These are phyloP conservation scores for Aspergillus carlsbadensis DNA, from an alignment of 495 filamentous ascomycete species.

Conservation along the genomic window DNA sequence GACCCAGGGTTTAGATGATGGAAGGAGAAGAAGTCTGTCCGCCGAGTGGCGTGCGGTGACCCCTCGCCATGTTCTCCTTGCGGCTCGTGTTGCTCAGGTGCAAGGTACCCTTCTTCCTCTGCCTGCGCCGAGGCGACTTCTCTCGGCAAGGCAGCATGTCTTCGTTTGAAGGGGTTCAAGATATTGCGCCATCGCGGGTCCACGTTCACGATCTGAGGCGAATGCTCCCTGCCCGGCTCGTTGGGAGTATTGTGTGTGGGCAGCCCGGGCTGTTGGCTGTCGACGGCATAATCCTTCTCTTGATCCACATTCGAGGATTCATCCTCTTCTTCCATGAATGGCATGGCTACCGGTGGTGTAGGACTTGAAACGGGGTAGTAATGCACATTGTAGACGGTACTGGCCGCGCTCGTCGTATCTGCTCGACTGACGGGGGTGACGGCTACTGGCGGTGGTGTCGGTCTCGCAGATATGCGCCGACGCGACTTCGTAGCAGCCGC, in stretches of 20 bases:
- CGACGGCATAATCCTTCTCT: slow-evolving; percentile 29
- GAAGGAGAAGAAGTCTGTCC: slow-evolving; percentile 33
- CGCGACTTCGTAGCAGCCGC: slow-evolving; percentile 19
- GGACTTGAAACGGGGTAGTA: slow-evolving; percentile 75
- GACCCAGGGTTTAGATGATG: slow-evolving; percentile 26
- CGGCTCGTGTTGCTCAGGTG: slow-evolving; percentile 3
- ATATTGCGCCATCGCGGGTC: slow-evolving; percentile 50
- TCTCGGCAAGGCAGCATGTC: slow-evolving; percentile 51
- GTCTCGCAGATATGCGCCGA: slow-evolving; percentile 39
- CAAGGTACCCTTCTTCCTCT: slow-evolving; percentile 30
- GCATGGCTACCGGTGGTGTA: slow-evolving; percentile 51
- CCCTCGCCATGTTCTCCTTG: slow-evolving; percentile 26
- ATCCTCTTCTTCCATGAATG: slow-evolving; percentile 39
- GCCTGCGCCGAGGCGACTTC: slow-evolving; percentile 54
- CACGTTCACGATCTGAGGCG: slow-evolving; percentile 33
- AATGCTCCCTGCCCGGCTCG: slow-evolving; percentile 28
- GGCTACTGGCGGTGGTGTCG: slow-evolving; percentile 61
- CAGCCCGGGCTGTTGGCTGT: slow-evolving; percentile 9
- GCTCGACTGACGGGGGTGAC: slow-evolving; percentile 72
- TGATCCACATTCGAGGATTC: slow-evolving; percentile 24
- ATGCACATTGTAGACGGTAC: slow-evolving; percentile 81
- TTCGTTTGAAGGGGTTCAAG: slow-evolving; percentile 53
- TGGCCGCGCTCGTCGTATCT: slow-evolving; percentile 74
- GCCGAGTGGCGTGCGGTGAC: slow-evolving; percentile 20
- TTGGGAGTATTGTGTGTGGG: slow-evolving; percentile 13